phyloP scores from a whole-genome alignment of 108 stramenopile species.

The Fragilariopsis cylindrus region DNA sequence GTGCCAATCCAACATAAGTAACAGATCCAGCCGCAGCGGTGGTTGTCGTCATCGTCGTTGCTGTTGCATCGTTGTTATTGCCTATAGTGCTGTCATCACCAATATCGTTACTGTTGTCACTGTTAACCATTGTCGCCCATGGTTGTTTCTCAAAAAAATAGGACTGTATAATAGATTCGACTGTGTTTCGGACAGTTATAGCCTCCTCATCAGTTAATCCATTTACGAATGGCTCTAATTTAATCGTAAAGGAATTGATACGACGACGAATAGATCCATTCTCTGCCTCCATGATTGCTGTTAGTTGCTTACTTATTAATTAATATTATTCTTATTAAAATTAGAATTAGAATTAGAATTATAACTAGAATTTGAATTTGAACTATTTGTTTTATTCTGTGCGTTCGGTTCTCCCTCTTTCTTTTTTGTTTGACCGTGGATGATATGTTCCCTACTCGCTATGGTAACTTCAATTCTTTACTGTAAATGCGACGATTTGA shows the following conservation, averaged over 20 bases:
- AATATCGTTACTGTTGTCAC: not conserved
- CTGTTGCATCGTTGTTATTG: not conserved
- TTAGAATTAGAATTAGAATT: too few species aligned
- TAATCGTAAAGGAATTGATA: conserved; percentile 10
- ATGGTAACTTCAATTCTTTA: too few species aligned
- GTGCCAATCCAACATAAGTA: conserved; percentile 11
- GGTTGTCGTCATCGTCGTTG: too few species aligned
- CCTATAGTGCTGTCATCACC: not conserved
- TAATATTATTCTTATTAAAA: too few species aligned
- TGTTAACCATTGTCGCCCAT: not conserved
- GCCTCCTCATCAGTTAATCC: not conserved
- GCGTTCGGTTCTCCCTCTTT: too few species aligned
- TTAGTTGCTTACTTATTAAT: too few species aligned
- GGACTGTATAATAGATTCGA: conserved; percentile 7
- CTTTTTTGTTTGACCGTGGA: too few species aligned
- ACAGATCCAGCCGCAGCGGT: not conserved
- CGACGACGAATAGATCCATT: not conserved
- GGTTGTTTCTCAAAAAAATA: conserved; percentile 14
- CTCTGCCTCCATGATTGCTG: too few species aligned
- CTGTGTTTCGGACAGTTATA: not conserved
- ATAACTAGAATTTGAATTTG: too few species aligned
- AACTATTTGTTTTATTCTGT: too few species aligned
- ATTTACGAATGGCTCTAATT: not conserved
- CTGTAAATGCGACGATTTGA: too few species aligned
- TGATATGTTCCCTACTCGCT: too few species aligned